Evolutionary conservation across 768 basidiomycete genomes (phyloP), one percentile per base, ranked within the genome.

Genomic region (Hericium rajendrae): DNA sequence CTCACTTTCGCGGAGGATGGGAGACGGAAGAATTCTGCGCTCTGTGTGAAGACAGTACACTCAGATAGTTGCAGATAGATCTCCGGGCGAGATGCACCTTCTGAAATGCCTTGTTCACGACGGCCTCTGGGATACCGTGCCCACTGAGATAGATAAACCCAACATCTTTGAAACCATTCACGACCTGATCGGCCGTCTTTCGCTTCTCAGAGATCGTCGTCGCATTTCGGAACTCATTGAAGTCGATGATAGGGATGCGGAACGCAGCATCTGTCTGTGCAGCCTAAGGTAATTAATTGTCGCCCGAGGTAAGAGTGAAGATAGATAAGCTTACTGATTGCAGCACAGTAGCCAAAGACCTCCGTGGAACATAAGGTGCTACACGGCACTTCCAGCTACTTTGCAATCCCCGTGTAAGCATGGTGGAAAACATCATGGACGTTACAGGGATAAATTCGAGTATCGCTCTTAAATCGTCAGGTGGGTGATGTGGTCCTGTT

Each of bases 141-240:
- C 82, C 80, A 22, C 75, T 74, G 39, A 94, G 72, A 68, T 93
- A 93, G 48, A 92, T 76, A 64, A 93, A 93, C 0, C 90, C 88
- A 56, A 84, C 84, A 56, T 85, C 78, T 64, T 85, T 91, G 74
- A 91, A 89, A 0, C 86, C 91, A 40, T 78, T 76, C 38, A 88
- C 88, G 38, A 94, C 78, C 60, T 84, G 78, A 48, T 78, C 72
- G 2, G 91, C 88, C 0, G 83, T 79, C 6, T 74, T 66, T 58
- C 79, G 77, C 71, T 82, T 87, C 64, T 88, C 84, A 13, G 73
- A 69, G 1, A 65, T 52, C 0, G 81, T 76, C n/a, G 71, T 65
- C 1, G 82, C 76, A 20, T 72, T 65, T 55, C 78, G 76, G 67
- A 85, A 91, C 56, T 79, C 83, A 62, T 80, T 74, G 62, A 94